These are phyloP conservation scores for Solanum infundibuliforme DNA, from an alignment of 257 asterid species.

Conservation along the genomic window DNA sequence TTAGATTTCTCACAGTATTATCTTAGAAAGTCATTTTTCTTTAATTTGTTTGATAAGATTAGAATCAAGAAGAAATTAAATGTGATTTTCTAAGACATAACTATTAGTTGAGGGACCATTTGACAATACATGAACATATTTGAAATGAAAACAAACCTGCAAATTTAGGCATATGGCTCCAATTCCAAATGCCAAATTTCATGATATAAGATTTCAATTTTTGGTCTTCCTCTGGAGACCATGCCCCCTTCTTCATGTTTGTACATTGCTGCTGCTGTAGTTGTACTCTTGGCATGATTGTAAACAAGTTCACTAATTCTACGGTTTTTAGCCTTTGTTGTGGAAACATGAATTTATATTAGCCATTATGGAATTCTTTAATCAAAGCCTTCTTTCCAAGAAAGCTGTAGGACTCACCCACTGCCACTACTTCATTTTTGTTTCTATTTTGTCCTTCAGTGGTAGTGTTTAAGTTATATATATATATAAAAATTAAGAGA, in stretches of 20 bases:
- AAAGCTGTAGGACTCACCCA: background rate
- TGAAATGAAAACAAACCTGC: slow-evolving; percentile 2
- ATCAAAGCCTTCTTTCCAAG: background rate
- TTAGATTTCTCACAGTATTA: too few relatives aligned
- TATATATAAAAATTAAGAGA: too few relatives aligned
- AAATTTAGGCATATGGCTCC: slow-evolving; percentile 16
- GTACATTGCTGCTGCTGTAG: background rate
- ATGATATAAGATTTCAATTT: slow-evolving; percentile 8
- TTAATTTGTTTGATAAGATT: too few relatives aligned
- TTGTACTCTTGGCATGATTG: background rate
- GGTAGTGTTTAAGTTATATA: too few relatives aligned
- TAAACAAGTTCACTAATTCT: background rate
- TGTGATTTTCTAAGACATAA: background rate
- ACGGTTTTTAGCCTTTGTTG: too few relatives aligned
- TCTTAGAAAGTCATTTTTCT: too few relatives aligned
- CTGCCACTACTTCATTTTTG: background rate
- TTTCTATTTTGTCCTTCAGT: background rate
- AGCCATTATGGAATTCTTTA: background rate
- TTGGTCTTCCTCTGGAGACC: slow-evolving; percentile 18
- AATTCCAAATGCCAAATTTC: slow-evolving; percentile 19
- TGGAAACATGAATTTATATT: too few relatives aligned
- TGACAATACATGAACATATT: too few relatives aligned
- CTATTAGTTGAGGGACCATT: background rate
- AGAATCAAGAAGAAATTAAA: background rate
- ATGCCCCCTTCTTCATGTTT: slow-evolving; percentile 7